Evolutionary conservation across 2,329 filamentous ascomycete genomes (phyloP).

Genomic region (Pezicula rhizophila): DNA sequence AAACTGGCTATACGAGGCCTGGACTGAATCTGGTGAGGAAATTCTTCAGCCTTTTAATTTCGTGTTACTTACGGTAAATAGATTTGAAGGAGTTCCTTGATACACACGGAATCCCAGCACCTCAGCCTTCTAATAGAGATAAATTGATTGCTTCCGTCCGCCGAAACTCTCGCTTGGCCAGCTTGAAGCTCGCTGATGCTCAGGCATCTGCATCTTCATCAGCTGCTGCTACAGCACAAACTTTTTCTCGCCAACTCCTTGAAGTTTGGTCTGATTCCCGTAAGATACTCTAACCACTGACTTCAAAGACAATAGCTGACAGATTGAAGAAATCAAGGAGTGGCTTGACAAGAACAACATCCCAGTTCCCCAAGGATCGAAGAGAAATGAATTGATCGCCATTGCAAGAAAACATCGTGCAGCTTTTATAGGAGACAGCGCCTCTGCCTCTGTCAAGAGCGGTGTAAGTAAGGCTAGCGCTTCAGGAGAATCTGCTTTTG

Average conservation of each 20-base stretch:
- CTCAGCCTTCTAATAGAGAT: slow-evolving; percentile 79
- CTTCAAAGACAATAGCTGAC: background rate
- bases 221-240: slow-evolving; percentile 64
- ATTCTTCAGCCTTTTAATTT: background rate
- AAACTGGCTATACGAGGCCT: slow-evolving; percentile 86
- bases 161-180: slow-evolving; percentile 80
- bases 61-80: slow-evolving; percentile 12
- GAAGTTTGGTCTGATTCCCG: slow-evolving; percentile 80
- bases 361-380: slow-evolving; percentile 85
- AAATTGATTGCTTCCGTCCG: slow-evolving; percentile 84
- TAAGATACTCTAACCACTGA: slow-evolving; percentile 8
- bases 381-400: slow-evolving; percentile 78
- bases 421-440: slow-evolving; percentile 60
- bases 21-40: slow-evolving; percentile 63
- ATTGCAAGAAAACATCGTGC: slow-evolving; percentile 84
- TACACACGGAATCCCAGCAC: slow-evolving; percentile 75
- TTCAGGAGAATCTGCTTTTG: slow-evolving; percentile 55
- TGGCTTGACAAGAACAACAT: slow-evolving; percentile 90
- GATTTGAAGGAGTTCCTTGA: slow-evolving; percentile 94
- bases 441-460: slow-evolving; percentile 52
- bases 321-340: slow-evolving; percentile 66
- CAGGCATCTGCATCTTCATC: slow-evolving; percentile 56
- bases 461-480: slow-evolving; percentile 65
- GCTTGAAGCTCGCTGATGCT: slow-evolving; percentile 58
- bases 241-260: slow-evolving; percentile 76